Evolutionary conservation across 2,329 filamentous ascomycete genomes (phyloP), one percentile per base, ranked within the genome.

Genomic region (Neonectria neomacrospora): DNA sequence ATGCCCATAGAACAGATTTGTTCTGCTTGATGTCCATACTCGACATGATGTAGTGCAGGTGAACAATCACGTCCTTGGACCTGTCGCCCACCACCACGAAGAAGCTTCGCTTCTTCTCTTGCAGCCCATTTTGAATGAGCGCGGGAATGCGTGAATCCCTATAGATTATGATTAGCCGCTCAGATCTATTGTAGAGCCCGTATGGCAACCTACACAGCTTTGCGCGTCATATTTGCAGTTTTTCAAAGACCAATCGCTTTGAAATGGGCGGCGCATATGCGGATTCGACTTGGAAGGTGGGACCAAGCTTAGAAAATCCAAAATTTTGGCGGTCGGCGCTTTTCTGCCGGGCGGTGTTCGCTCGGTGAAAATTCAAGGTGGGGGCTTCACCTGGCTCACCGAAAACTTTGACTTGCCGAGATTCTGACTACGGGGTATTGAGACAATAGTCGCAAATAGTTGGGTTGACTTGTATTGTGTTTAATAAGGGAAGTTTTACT

Each of bases 91-190:
- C 95, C 23, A 99, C 90, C 61, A 99, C 93, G 80, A 99, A 96
- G 84, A 99, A 97, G 82, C 92, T 97, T 79, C 96, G 89, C 83
- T 98, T 98, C 87, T 97, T 97, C 79, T 97, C 94, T 79, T 92
- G 93, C 66, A 94, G 85, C 69, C 92, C 91, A 91, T 97, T 97
- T 78, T 90, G 89, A 75, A 97, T 95, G 73, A 97, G 89, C 79
- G 94, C 90, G 64, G 91, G 92, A 74, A 97, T 97, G 79, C 94
- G 92, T 81, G 92, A 91, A 80, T 97, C 94, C 76, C 93, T 94
- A 67, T 32, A 59, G 45, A 2, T 16, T 6, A 32, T 6, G 5
- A 50, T 72, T 37, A 72, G 70, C 37, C 41, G 28, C 12, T 5
- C 22, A 34, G 9, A n/a, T 0, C n/a, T 4, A 6, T 3, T 2